These are phyloP conservation scores for Trametes cubensis DNA, from an alignment of 768 basidiomycete species.

Conservation along the genomic window DNA sequence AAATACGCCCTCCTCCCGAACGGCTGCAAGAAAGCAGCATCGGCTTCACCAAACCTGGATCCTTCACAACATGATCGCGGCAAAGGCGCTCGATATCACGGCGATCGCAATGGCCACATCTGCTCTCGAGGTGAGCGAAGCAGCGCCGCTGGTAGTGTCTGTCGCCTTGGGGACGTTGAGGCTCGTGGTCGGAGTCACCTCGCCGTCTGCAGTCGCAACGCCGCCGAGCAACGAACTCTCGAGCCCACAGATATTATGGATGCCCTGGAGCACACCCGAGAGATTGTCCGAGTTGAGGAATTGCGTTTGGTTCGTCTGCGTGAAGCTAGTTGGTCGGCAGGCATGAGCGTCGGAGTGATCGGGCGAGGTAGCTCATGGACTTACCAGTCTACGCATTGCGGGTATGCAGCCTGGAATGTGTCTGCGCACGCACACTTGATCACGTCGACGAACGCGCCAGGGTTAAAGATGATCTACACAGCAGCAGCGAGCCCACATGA, in stretches of 20 bases:
- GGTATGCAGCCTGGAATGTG: constrained; percentile 49
- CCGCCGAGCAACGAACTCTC: constrained; percentile 56
- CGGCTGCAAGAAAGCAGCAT: neutral
- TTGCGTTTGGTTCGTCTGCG: constrained; percentile 57
- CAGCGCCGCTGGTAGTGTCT: constrained; percentile 15
- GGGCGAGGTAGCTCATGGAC: constrained; percentile 9
- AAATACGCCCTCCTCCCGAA: constrained; percentile 14
- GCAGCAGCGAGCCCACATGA: neutral
- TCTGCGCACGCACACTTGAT: constrained; percentile 66
- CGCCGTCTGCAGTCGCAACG: constrained; percentile 48
- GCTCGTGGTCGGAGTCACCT: constrained; percentile 37
- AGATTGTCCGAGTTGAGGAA: constrained; percentile 51
- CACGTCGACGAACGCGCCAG: constrained; percentile 60
- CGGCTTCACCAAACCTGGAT: neutral
- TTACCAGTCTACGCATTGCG: constrained; percentile 72
- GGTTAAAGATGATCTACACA: constrained; percentile 61
- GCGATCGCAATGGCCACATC: neutral
- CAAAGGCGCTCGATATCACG: neutral
- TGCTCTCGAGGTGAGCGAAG: neutral
- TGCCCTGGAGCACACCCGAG: constrained; percentile 50
- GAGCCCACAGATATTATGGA: constrained; percentile 55
- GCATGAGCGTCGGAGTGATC: neutral
- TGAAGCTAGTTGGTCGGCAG: constrained; percentile 43
- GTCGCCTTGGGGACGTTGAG: constrained; percentile 31
- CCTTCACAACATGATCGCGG: constrained; percentile 8